These are phyloP conservation scores for Peronospora farinosa DNA, from an alignment of 352 stramenopile species.

Conservation along the genomic window DNA sequence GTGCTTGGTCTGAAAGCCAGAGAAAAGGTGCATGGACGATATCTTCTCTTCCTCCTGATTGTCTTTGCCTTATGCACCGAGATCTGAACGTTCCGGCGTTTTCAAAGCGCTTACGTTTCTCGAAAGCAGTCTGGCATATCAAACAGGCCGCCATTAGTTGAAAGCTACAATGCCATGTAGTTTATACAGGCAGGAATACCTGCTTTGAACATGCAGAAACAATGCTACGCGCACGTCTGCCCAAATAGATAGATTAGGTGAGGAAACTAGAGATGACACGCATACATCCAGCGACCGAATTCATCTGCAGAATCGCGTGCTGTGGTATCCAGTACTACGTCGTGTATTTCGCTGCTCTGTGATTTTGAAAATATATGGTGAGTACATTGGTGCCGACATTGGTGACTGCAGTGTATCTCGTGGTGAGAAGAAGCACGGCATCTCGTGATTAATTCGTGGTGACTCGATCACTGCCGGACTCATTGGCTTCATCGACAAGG, in stretches of 20 bases:
- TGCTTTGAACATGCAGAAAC: slow-evolving; percentile 1
- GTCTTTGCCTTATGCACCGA: background rate
- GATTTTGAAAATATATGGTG: slow-evolving; percentile 33
- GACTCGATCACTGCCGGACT: slow-evolving; percentile 5
- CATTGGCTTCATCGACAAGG: slow-evolving; percentile 13
- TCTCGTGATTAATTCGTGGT: slow-evolving; percentile 40
- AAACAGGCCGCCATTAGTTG: too few species aligned
- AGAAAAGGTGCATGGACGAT: too few species aligned
- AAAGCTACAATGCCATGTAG: background rate
- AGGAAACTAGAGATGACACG: slow-evolving; percentile 3
- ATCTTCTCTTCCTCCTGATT: background rate
- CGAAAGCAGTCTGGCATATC: too few species aligned
- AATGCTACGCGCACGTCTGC: background rate
- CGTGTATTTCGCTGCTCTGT: slow-evolving; percentile 23
- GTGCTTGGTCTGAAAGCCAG: too few species aligned
- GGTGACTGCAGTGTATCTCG: slow-evolving; percentile 33
- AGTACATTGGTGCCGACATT: slow-evolving; percentile 25
- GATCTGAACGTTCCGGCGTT: too few species aligned
- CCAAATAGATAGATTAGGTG: slow-evolving; percentile 22
- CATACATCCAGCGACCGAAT: slow-evolving; percentile 6
- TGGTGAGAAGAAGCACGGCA: slow-evolving; percentile 52
- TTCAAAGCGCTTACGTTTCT: too few species aligned
- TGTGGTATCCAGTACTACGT: slow-evolving; percentile 21
- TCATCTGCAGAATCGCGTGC: slow-evolving; percentile 26
- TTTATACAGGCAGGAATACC: slow-evolving; percentile 11